These are phyloP conservation scores for Bipolaris bicolor DNA, from an alignment of 2,329 filamentous ascomycete species.

Conservation along the genomic window DNA sequence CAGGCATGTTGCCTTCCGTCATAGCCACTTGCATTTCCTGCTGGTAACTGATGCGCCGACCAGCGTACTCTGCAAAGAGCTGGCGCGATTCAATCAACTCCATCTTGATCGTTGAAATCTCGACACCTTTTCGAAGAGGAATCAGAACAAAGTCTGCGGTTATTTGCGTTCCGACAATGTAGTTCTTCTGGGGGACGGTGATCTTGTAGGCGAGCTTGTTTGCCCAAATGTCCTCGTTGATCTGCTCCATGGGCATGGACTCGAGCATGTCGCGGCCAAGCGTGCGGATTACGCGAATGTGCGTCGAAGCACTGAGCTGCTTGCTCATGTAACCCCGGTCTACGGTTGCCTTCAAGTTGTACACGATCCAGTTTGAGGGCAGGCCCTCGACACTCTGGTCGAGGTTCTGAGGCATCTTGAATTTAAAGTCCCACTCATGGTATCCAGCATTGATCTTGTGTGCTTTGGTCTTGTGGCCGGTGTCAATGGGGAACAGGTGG, in stretches of 20 bases:
- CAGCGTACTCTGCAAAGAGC: constrained; percentile 53
- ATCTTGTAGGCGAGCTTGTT: constrained; percentile 98
- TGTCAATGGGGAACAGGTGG: constrained; percentile 53
- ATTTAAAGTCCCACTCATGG: constrained; percentile 59
- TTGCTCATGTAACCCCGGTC: constrained; percentile 86
- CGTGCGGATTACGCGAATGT: constrained; percentile 57
- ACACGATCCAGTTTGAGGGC: constrained; percentile 83
- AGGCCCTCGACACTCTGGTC: constrained; percentile 93
- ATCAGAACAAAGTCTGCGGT: constrained; percentile 85
- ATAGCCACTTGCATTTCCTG: constrained; percentile 42
- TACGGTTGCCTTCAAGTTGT: constrained; percentile 89
- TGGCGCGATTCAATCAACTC: constrained; percentile 71
- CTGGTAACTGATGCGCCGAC: constrained; percentile 42
- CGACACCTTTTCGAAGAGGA: constrained; percentile 85
- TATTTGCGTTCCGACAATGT: constrained; percentile 89
- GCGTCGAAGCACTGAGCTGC: constrained; percentile 79
- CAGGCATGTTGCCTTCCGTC: constrained; percentile 46
- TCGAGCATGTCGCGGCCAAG: constrained; percentile 73
- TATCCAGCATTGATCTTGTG: constrained; percentile 58
- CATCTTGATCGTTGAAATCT: constrained; percentile 81
- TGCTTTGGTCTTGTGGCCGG: constrained; percentile 42
- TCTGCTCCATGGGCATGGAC: constrained; percentile 57
- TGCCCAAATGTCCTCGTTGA: constrained; percentile 95
- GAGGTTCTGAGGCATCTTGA: constrained; percentile 54
- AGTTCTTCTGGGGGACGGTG: constrained; percentile 88